Conservation (phyloP, 495 filamentous ascomycete genomes). For the Pyrenula massariospora region DNA sequence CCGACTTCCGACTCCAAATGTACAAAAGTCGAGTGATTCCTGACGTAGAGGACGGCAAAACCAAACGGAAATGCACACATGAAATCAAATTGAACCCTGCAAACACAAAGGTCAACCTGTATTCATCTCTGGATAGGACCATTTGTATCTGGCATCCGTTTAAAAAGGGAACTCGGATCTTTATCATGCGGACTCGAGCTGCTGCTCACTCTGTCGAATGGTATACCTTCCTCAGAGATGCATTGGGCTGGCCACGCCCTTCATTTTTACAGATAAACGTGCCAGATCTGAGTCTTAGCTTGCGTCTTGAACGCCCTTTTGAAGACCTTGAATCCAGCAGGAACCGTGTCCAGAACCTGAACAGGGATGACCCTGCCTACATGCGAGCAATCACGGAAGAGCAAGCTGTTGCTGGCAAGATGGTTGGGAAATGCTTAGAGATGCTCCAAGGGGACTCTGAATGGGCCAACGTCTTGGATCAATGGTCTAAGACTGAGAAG, state of each 20-base stretch:
- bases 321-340: constrained; percentile 35
- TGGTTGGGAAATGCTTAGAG: constrained; percentile 46
- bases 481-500: constrained; percentile 48
- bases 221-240: constrained; percentile 59
- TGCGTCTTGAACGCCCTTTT: constrained; percentile 56
- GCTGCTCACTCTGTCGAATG: constrained; percentile 57
- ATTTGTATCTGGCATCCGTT: constrained; percentile 53
- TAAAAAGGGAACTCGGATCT: constrained; percentile 48
- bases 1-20: constrained; percentile 49
- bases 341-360: constrained; percentile 22
- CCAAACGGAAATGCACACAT: constrained; percentile 39
- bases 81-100: constrained; percentile 45
- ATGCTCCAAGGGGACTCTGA: constrained; percentile 47
- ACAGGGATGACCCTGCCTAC: constrained; percentile 27
- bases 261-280: constrained; percentile 52
- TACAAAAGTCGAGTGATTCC: constrained; percentile 63
- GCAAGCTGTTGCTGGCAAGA: constrained; percentile 38
- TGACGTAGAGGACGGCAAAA: constrained; percentile 39
- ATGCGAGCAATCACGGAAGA: constrained; percentile 35
- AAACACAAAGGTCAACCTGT: constrained; percentile 51
- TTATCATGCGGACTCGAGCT: constrained; percentile 55
- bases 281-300: constrained; percentile 52
- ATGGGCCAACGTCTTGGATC: constrained; percentile 49
- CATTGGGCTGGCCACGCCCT: constrained; percentile 48
- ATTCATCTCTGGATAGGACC: constrained; percentile 61